Evolutionary conservation across 441 rosid species (phyloP), one percentile per base, ranked within the genome.

Genomic region (Theobroma grandiflorum): DNA sequence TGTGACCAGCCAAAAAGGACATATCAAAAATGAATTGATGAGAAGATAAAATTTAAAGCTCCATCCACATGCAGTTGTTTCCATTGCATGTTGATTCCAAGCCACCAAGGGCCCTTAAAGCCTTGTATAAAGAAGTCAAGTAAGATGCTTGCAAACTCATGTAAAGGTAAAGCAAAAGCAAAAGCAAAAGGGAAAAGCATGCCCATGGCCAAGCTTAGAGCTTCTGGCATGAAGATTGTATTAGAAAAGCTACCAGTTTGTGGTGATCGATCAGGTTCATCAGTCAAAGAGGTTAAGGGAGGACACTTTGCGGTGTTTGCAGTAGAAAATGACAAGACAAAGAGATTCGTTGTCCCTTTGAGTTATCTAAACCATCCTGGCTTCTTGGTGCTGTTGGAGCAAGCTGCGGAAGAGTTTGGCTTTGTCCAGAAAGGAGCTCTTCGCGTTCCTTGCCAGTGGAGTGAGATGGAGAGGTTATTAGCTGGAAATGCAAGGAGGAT

Each of bases 311-410:
- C 31, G 2, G 79, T 76, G 72, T 43, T 76, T 22, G 79, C 79
- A 8, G 15, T 45, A 26, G 59, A 76, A 9, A 63, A 59, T 40
- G 47, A 52, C 15, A 76, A 42, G 43, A 42, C 79, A 4, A 76
- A 76, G 61, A 10, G 79, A 18, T 76, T 76, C 10, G 33, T 76
- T 9, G 79, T 76, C 8, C 79, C 67, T 16, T 10, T 76, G 79
- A 63, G 71, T 35, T 64, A 62, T 40, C 7, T 76, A 20, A 20
- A 4, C 43, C 43, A 76, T 26, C 79, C 72, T 1, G 79, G 33
- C 18, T 76, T 76, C 70, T 47, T 63, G 72, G 37, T 20, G 6
- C 72, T 76, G 59, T 37, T 76, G 40, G 79, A 76, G 33, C 61
- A 63, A 37, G 71, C 79, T 1, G 62, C 79, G 0, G 79, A 76